Base-by-base conservation (phyloP, 768 basidiomycete genomes). In the Boletus eberwhitei region DNA sequence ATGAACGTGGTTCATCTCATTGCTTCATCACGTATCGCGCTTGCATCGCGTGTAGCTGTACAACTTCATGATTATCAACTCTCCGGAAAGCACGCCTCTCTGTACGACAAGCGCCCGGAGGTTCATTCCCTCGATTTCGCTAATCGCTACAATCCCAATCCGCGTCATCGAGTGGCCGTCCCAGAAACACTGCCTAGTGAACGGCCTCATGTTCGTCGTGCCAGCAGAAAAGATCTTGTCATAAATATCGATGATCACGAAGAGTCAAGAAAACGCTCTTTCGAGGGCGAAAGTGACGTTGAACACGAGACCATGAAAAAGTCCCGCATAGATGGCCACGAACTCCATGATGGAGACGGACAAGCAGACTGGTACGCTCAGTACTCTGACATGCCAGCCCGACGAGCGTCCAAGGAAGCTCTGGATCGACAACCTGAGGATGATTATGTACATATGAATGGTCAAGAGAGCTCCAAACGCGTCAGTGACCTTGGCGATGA, bases 381-480 rank as follows among this genome's bases (percentile, higher is more conserved):
- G 46, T 60, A 60, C 17, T 54, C 54, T 29, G 60, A 66, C 12
- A 32, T 48, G 8, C 48, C 45, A 1, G 53, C 55, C 21, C 74
- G 69, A 54, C 79, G 82, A 52, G 79, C 77, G 11, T 74, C 77
- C 41, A 84, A 83, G 65, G 78, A 84, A 48, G 74, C 71, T 41
- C 67, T 79, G 36, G 77, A 73, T 29, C 72, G 73, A 40, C 70
- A 65, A 24, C 75, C 77, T 21, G 80, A 79, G 17, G 70, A 71
- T 22, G 68, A 74, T n/a, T 77, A 77, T 39, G 58, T 67, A 37
- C 58, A 68, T 11, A 68, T 68, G 31, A 67, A 72, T 32, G 67
- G 71, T 11, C 74, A 76, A 40, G 84, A 81, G 53, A 84, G 83
- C 66, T 51, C 14, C 39, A 43, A 46, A n/a, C 46, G 7, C 22